phyloP scores from a whole-genome alignment of 208 protist species.

The Zelonia costaricensis region DNA sequence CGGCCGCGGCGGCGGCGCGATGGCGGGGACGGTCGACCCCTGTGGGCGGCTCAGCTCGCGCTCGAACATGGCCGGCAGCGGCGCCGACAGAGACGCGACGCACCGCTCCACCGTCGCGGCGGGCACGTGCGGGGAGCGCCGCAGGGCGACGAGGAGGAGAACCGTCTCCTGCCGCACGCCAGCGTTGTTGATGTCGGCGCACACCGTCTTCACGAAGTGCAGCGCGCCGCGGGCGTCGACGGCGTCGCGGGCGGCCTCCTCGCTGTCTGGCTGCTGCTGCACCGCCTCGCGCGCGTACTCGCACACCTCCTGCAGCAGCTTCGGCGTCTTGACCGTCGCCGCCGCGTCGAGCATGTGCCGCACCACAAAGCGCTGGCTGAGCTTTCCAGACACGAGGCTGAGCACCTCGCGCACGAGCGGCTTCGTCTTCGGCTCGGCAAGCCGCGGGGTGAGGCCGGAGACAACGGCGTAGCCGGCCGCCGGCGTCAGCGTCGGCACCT shows the following conservation, averaged over 20 bases:
- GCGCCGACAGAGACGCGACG: constrained; percentile 25
- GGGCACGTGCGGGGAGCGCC: constrained; percentile 4
- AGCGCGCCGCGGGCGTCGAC: constrained; percentile 53
- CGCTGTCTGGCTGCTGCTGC: constrained; percentile 23
- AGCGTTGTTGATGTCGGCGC: constrained; percentile 50
- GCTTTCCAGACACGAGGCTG: constrained; percentile 34
- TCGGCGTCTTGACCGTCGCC: constrained; percentile 55
- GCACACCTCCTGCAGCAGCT: constrained; percentile 74
- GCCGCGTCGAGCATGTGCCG: constrained; percentile 63
- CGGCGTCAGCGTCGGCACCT: constrained; percentile 37
- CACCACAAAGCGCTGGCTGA: constrained; percentile 65
- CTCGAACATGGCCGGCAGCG: constrained; percentile 31
- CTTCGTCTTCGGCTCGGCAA: constrained; percentile 80
- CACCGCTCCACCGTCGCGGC: constrained; percentile 15
- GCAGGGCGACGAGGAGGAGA: constrained; percentile 49
- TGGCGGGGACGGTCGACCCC: not conserved
- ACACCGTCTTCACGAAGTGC: constrained; percentile 66
- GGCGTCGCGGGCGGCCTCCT: constrained; percentile 20
- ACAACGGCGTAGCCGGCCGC: constrained; percentile 75
- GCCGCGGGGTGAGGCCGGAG: constrained; percentile 49
- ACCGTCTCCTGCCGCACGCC: constrained; percentile 45
- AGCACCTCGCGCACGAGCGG: constrained; percentile 48
- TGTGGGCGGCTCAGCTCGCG: constrained; percentile 25
- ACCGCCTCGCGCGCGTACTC: constrained; percentile 54
- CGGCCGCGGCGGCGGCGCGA: constrained; percentile 8